Base-by-base conservation (phyloP, 2,329 filamentous ascomycete species). In the Beauveria sp. region DNA sequence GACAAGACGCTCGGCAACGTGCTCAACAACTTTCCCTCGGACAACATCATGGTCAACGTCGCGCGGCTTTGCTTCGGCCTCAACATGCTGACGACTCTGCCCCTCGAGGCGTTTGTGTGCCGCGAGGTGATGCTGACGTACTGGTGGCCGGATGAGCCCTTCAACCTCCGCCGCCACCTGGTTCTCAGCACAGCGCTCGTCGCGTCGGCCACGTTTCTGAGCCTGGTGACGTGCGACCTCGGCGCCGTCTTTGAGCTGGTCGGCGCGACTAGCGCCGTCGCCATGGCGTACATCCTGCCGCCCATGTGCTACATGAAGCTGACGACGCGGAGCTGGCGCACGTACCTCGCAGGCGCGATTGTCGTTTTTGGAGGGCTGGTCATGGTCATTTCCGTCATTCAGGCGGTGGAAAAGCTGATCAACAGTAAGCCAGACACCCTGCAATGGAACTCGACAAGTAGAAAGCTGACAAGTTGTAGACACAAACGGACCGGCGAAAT, bases 51-150 rank as follows among this genome's bases (percentile, higher is more conserved):
- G 85, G 92, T 98, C 71, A 98, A 97, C 75, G 83, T 99, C 63
- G 95, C 95, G 24, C 88, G 95, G 59, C 83, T 99, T 56, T 97
- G 91, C 76, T 98, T 99, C 72, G 95, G 95, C 2, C 83, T 99
- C 67, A 99, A 99, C 80, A 99, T 99, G 95, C 86, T 99, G 69
- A 97, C 95, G 16, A 98, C 95, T 1, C 80, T 99, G 42, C 95
- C 95, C 0, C 87, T 99, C 64, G 95, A 99, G 79, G 93, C 92
- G 18, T 99, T 99, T 74, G 95, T 99, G 60, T 99, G 95, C 75
- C 86, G 95, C 70, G 95, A 97, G 75, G 93, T 97, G 65, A 96
- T 97, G 90, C 84, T 91, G 67, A 92, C 91, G 65, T 97, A 96
- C 75, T 88, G 81, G 71, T 87, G 82, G 69, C 84, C 83, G 0